Evolutionary conservation across 768 basidiomycete genomes (phyloP).

Genomic region (Roridomyces roridus): DNA sequence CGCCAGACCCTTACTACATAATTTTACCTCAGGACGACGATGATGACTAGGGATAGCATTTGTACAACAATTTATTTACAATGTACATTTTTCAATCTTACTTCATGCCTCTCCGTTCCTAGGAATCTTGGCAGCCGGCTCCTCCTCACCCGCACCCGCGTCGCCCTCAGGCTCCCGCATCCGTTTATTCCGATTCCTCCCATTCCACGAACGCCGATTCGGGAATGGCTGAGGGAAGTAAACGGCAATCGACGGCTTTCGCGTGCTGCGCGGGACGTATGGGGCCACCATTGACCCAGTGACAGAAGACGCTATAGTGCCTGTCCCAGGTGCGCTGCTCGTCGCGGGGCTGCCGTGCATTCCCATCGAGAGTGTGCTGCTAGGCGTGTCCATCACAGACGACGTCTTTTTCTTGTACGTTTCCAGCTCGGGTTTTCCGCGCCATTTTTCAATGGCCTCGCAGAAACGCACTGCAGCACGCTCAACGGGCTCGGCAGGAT

Average conservation of each 20-base stretch:
- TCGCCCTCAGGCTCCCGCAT: slow-evolving; percentile 12
- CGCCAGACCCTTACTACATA: too few species aligned
- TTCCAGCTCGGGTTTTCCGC: slow-evolving; percentile 85
- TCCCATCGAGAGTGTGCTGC: slow-evolving; percentile 61
- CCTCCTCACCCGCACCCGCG: neutral
- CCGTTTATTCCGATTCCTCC: slow-evolving; percentile 2
- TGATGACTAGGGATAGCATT: too few species aligned
- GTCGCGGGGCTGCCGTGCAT: slow-evolving; percentile 67
- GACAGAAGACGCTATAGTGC: neutral
- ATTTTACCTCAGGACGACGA: too few species aligned
- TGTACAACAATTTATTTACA: too few species aligned
- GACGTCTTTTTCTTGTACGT: slow-evolving; percentile 66
- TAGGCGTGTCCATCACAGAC: slow-evolving; percentile 33
- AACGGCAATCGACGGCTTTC: slow-evolving; percentile 51
- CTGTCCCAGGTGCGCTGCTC: slow-evolving; percentile 26
- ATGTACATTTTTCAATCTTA: neutral
- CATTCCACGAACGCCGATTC: slow-evolving; percentile 1
- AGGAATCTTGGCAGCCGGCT: neutral
- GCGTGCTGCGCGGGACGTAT: slow-evolving; percentile 17
- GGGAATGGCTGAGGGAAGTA: slow-evolving; percentile 46
- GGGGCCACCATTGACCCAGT: neutral
- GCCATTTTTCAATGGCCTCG: slow-evolving; percentile 82
- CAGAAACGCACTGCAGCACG: slow-evolving; percentile 79
- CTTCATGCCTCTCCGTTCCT: neutral
- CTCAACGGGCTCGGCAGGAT: slow-evolving; percentile 83